Conservation (phyloP, 1,284 basidiomycete genomes). For the Ustilago shanxiensis region DNA sequence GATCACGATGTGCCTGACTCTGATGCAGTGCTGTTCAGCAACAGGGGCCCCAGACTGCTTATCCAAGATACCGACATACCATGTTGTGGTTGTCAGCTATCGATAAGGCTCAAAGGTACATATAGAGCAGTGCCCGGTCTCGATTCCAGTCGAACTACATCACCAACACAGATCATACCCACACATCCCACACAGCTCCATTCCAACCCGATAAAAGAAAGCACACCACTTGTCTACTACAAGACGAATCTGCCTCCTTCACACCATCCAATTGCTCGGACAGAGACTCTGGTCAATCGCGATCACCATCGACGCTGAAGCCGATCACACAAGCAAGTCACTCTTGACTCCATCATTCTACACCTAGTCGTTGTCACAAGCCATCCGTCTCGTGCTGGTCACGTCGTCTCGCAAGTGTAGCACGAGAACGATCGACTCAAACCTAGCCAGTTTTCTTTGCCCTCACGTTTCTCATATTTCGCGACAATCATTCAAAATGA, state of each 20-base stretch:
- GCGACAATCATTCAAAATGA: conserved; percentile 18
- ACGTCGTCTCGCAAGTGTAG: conserved; percentile 6
- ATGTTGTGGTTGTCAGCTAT: not conserved
- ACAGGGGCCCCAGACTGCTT: not conserved
- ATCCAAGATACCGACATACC: not conserved
- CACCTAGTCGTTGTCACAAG: not conserved
- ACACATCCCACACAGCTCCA: not conserved
- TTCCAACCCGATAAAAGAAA: too few species aligned
- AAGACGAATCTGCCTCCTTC: not conserved
- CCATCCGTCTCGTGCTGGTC: not conserved
- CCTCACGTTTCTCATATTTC: not conserved
- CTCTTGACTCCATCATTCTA: not conserved
- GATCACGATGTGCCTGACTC: not conserved
- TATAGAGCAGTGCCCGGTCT: not conserved
- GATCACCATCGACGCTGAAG: not conserved
- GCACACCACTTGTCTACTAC: not conserved
- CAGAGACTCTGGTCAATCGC: not conserved
- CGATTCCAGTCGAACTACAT: not conserved
- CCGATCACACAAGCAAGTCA: too few species aligned
- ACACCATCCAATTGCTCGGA: not conserved
- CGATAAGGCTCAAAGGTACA: not conserved
- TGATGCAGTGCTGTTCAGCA: not conserved
- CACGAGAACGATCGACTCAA: too few species aligned
- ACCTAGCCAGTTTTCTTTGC: not conserved
- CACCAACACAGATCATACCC: not conserved